These are phyloP conservation scores for Cucurbita ficifolia DNA, from an alignment of 306 rosid species.

Conservation along the genomic window DNA sequence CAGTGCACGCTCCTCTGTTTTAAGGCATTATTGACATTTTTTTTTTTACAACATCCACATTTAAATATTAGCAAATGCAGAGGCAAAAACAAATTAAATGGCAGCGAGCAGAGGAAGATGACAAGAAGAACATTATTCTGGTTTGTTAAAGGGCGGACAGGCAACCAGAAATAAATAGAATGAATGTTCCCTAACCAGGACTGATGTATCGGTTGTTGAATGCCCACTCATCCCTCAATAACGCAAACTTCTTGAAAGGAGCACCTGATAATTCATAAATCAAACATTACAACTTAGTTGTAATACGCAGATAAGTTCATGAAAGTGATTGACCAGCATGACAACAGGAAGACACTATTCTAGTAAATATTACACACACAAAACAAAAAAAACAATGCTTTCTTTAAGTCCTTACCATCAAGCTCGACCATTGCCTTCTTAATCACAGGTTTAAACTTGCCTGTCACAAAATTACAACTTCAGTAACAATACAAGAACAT, in stretches of 20 bases:
- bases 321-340: neutral
- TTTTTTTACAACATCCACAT: neutral
- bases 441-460: constrained; percentile 95
- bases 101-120: neutral
- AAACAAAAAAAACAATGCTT: neutral
- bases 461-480: constrained; percentile 31
- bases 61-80: neutral
- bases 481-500: neutral
- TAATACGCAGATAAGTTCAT: constrained; percentile 3
- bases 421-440: constrained; percentile 99
- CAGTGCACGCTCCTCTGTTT: neutral
- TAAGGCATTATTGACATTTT: neutral
- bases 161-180: neutral
- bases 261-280: constrained; percentile 41
- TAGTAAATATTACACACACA: neutral
- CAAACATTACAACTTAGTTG: constrained; percentile 9
- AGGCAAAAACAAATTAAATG: neutral
- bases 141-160: neutral
- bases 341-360: neutral
- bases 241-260: constrained; percentile 89
- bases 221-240: constrained; percentile 79
- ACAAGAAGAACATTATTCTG: neutral
- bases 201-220: constrained; percentile 72
- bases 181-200: constrained; percentile 45
- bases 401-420: constrained; percentile 41